phyloP scores from a whole-genome alignment of 805 yeast species.

The Candida silvicultrix region DNA sequence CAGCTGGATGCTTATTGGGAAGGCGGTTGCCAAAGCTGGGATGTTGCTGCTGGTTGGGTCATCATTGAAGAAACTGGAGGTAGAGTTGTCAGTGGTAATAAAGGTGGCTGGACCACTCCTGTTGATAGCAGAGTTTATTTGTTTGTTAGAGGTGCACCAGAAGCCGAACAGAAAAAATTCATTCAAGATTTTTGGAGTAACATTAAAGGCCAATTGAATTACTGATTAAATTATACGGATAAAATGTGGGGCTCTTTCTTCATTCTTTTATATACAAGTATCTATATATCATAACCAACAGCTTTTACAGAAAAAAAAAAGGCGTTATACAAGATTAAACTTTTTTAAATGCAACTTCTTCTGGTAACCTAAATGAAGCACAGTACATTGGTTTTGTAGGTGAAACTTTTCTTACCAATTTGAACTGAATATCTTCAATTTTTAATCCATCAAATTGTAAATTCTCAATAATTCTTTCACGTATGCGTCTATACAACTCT shows the following conservation, averaged over 20 bases:
- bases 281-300: too few species aligned
- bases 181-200: slow-evolving; percentile 45
- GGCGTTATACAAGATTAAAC: neutral
- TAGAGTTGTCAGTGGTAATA: slow-evolving; percentile 45
- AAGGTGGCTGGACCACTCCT: slow-evolving; percentile 40
- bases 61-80: slow-evolving; percentile 58
- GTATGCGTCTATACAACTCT: slow-evolving; percentile 64
- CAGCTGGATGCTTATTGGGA: slow-evolving; percentile 60
- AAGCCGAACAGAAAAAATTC: slow-evolving; percentile 36
- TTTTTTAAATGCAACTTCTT: slow-evolving; percentile 52
- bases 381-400: slow-evolving; percentile 97
- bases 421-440: slow-evolving; percentile 51
- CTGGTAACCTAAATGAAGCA: slow-evolving; percentile 69
- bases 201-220: slow-evolving; percentile 38
- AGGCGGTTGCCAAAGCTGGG: slow-evolving; percentile 68
- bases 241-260: too few species aligned
- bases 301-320: too few species aligned
- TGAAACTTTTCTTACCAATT: slow-evolving; percentile 87
- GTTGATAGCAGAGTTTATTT: slow-evolving; percentile 48
- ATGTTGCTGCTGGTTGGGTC: slow-evolving; percentile 65
- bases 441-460: slow-evolving; percentile 38
- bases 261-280: too few species aligned
- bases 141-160: slow-evolving; percentile 47
- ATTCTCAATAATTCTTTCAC: slow-evolving; percentile 40
- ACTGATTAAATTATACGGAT: too few species aligned